Evolutionary conservation across 2,329 filamentous ascomycete genomes (phyloP).

Genomic region (Aureobasidium sp.): DNA sequence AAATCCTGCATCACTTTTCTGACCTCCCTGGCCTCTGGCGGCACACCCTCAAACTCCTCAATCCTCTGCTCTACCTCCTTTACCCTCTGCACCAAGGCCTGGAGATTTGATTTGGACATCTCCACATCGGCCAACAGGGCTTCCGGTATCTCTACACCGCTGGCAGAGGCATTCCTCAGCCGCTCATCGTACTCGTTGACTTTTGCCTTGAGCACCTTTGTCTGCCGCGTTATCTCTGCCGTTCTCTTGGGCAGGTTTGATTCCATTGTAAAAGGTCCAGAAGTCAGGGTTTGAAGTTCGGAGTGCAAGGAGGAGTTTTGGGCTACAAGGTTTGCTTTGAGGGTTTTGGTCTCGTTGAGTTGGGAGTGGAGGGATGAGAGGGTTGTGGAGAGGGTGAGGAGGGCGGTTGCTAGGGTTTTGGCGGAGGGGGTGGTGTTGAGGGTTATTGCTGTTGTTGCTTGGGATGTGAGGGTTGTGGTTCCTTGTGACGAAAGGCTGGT

Average conservation of each 20-base stretch:
- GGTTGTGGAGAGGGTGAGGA: slow-evolving; percentile 17
- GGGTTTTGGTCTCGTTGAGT: slow-evolving; percentile 21
- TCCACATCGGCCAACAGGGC: slow-evolving; percentile 53
- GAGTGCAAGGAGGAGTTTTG: slow-evolving; percentile 22
- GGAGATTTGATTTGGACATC: slow-evolving; percentile 52
- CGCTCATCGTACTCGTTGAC: slow-evolving; percentile 56
- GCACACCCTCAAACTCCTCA: slow-evolving; percentile 61
- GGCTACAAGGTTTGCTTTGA: slow-evolving; percentile 22
- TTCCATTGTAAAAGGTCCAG: slow-evolving; percentile 37
- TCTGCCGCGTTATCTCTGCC: slow-evolving; percentile 63
- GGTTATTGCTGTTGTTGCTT: slow-evolving; percentile 32
- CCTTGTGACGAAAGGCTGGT: slow-evolving; percentile 20
- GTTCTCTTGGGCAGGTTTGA: slow-evolving; percentile 60
- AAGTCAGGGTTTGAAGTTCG: slow-evolving; percentile 21
- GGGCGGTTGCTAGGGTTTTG: slow-evolving; percentile 8
- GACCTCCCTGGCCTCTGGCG: slow-evolving; percentile 63
- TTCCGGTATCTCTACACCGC: slow-evolving; percentile 25
- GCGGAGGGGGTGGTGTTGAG: slow-evolving; percentile 25
- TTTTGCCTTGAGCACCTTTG: slow-evolving; percentile 59
- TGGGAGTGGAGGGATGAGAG: slow-evolving; percentile 26
- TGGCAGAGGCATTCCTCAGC: slow-evolving; percentile 19
- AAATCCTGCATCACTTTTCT: slow-evolving; percentile 62
- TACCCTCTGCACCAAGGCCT: slow-evolving; percentile 51
- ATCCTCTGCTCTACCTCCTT: slow-evolving; percentile 57
- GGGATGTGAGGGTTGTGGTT: slow-evolving; percentile 28